phyloP scores from a whole-genome alignment of 2,329 filamentous ascomycete genomes.

The Penicillium expansum region DNA sequence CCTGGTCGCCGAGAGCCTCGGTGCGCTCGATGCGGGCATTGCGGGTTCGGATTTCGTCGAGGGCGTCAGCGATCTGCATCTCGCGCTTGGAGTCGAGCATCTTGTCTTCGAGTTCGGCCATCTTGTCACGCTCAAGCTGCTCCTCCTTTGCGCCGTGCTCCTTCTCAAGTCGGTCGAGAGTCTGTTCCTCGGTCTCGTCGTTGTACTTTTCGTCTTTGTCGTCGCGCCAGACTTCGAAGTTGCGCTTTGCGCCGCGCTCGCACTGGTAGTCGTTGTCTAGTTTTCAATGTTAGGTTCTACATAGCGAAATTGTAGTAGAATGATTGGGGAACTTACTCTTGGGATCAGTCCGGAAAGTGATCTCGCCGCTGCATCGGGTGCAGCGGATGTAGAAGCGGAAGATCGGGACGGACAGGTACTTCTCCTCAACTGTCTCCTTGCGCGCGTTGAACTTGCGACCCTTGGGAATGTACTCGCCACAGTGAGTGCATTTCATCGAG shows the following conservation, averaged over 20 bases:
- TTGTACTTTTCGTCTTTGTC: slow-evolving; percentile 56
- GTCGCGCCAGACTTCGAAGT: slow-evolving; percentile 87
- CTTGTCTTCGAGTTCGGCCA: slow-evolving; percentile 93
- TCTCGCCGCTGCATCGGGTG: slow-evolving; percentile 79
- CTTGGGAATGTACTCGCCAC: slow-evolving; percentile 78
- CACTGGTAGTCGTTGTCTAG: slow-evolving; percentile 72
- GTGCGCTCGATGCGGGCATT: slow-evolving; percentile 85
- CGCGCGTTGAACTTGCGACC: slow-evolving; percentile 93
- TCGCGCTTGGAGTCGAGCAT: slow-evolving; percentile 88
- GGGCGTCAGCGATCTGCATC: slow-evolving; percentile 92
- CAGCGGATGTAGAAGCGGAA: slow-evolving; percentile 90
- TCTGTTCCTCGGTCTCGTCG: slow-evolving; percentile 77
- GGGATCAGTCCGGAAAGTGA: slow-evolving; percentile 91
- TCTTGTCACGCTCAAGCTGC: slow-evolving; percentile 77
- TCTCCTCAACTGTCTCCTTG: slow-evolving; percentile 88
- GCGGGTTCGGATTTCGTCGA: slow-evolving; percentile 89
- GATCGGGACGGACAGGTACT: slow-evolving; percentile 83
- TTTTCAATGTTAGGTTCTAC: no score
- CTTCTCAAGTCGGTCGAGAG: slow-evolving; percentile 76
- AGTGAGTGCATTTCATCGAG: slow-evolving; percentile 67
- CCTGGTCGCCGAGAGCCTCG: slow-evolving; percentile 62
- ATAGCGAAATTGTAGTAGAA: background rate
- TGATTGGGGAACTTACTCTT: slow-evolving; percentile 60
- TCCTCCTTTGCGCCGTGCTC: slow-evolving; percentile 65
- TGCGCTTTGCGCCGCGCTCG: slow-evolving; percentile 81